A percentile compares a stretch with the other conserved stretches of the same genome.
These are phyloP conservation scores for Scedosporium apiospermum DNA, from an alignment of 2,329 filamentous ascomycete species.

Conservation along the genomic window DNA sequence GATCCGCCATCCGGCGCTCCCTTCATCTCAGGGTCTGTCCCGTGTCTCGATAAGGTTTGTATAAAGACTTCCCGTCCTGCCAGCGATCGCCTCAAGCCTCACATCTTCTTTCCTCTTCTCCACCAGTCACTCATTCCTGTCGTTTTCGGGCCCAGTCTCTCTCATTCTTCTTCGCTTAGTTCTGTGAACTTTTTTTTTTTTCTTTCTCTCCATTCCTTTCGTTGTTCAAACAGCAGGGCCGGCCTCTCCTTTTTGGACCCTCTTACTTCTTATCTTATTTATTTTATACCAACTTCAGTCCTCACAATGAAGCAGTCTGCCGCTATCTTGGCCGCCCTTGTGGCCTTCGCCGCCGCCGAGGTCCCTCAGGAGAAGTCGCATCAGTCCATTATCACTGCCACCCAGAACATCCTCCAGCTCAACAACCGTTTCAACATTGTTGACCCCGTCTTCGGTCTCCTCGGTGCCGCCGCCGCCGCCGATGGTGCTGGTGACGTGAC, in stretches of 20 bases:
- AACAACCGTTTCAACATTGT: slow-evolving; percentile 38
- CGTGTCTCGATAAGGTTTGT: background rate
- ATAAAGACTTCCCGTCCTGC: background rate
- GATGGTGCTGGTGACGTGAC: slow-evolving; percentile 21
- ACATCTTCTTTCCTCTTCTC: slow-evolving; percentile 1
- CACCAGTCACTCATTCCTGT: slow-evolving; percentile 8
- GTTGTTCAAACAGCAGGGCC: slow-evolving; percentile 10
- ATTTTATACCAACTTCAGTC: background rate
- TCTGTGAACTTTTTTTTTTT: slow-evolving; percentile 12
- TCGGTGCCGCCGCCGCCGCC: slow-evolving; percentile 40
- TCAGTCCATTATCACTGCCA: slow-evolving; percentile 30
- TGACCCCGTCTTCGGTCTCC: slow-evolving; percentile 38
- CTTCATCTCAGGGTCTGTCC: slow-evolving; percentile 1
- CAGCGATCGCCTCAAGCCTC: background rate
- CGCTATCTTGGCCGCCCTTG: slow-evolving; percentile 9
- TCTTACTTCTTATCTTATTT: background rate
- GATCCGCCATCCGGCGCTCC: background rate
- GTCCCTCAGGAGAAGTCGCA: slow-evolving; percentile 46
- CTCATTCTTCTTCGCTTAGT: slow-evolving; percentile 11
- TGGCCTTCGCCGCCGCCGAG: slow-evolving; percentile 16
- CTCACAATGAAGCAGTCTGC: slow-evolving; percentile 11
- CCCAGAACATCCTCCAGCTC: slow-evolving; percentile 28
- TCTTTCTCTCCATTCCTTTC: slow-evolving; percentile 8
- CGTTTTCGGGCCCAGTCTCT: slow-evolving; percentile 3
- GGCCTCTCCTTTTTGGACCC: slow-evolving; percentile 12